A percentile compares a stretch with the other conserved stretches of the same genome.
Evolutionary conservation across 176 grass and related monocot genomes (phyloP).

Genomic region (Rhipidocladum racemiflorum): DNA sequence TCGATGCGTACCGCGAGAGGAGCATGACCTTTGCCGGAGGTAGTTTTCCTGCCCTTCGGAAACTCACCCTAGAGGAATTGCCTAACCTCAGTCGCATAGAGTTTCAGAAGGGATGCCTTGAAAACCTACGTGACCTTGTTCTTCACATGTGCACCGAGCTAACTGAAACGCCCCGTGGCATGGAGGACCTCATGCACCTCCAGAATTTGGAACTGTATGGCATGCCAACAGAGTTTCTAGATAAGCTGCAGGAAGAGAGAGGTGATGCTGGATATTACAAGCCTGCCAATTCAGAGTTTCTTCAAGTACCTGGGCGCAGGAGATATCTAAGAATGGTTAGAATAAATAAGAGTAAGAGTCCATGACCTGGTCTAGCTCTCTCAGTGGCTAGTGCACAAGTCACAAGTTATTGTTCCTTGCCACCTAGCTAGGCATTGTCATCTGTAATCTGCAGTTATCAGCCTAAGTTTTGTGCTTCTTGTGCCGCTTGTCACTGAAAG

Average conservation of each 20-base stretch:
- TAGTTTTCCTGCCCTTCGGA: background rate
- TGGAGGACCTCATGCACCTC: slow-evolving; percentile 19
- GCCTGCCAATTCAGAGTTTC: too few relatives aligned
- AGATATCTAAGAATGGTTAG: too few relatives aligned
- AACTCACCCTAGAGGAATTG: background rate
- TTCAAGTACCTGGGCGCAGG: too few relatives aligned
- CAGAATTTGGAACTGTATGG: slow-evolving; percentile 13
- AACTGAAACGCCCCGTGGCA: slow-evolving; percentile 19
- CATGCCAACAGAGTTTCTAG: slow-evolving; percentile 25
- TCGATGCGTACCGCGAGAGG: background rate
- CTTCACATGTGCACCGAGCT: slow-evolving; percentile 15
- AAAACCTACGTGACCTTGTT: background rate
- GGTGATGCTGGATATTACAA: background rate
- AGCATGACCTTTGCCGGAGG: background rate
- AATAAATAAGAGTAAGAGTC: too few relatives aligned
- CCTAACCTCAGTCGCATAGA: slow-evolving; percentile 17
- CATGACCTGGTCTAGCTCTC: too few relatives aligned
- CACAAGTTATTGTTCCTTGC: too few relatives aligned
- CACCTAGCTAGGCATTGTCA: too few relatives aligned
- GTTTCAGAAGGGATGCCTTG: slow-evolving; percentile 27
- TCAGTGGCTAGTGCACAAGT: too few relatives aligned
- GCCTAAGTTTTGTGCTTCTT: too few relatives aligned
- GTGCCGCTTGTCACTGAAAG: too few relatives aligned
- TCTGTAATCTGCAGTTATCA: too few relatives aligned
- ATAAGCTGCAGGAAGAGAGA: background rate